A percentile compares a stretch with the other conserved stretches of the same genome.
Evolutionary conservation across 805 yeast genomes (phyloP).

Genomic region (Wickerhamomyces rabaulensis): DNA sequence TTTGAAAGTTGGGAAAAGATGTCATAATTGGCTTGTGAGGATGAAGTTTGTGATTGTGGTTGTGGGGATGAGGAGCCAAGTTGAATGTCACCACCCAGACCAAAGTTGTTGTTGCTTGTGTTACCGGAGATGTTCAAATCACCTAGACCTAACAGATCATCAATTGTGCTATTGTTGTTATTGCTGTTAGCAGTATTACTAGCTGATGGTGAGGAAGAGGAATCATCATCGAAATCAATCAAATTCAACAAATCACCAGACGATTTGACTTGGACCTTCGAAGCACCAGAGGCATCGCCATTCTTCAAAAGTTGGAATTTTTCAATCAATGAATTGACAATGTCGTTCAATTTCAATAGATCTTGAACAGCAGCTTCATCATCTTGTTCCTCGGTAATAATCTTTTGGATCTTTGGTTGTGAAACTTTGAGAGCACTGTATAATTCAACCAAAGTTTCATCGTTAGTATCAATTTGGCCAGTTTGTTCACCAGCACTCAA

Average conservation of each 20-base stretch:
- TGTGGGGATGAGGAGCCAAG: conserved; percentile 29
- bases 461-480: conserved; percentile 31
- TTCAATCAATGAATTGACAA: conserved; percentile 59
- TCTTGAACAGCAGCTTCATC: conserved; percentile 62
- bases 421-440: conserved; percentile 75
- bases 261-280: conserved; percentile 36
- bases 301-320: conserved; percentile 61
- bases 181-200: conserved; percentile 23
- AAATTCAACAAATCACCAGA: conserved; percentile 40
- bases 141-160: conserved; percentile 71
- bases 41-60: conserved; percentile 12
- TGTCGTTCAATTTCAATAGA: conserved; percentile 67
- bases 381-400: conserved; percentile 74
- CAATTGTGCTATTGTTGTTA: conserved; percentile 39
- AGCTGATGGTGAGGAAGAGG: conserved; percentile 15
- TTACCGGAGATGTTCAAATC: conserved; percentile 25
- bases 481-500: conserved; percentile 43
- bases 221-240: conserved; percentile 66
- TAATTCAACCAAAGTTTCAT: conserved; percentile 76
- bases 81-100: conserved; percentile 49
- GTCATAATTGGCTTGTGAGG: conserved; percentile 23
- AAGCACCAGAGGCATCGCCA: conserved; percentile 58
- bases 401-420: conserved; percentile 80
- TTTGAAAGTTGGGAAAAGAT: conserved; percentile 17
- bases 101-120: conserved; percentile 25